A percentile compares a stretch with the other conserved stretches of the same genome.
Conservation (phyloP, 2,329 filamentous ascomycete species). For the Monilinia polystroma region DNA sequence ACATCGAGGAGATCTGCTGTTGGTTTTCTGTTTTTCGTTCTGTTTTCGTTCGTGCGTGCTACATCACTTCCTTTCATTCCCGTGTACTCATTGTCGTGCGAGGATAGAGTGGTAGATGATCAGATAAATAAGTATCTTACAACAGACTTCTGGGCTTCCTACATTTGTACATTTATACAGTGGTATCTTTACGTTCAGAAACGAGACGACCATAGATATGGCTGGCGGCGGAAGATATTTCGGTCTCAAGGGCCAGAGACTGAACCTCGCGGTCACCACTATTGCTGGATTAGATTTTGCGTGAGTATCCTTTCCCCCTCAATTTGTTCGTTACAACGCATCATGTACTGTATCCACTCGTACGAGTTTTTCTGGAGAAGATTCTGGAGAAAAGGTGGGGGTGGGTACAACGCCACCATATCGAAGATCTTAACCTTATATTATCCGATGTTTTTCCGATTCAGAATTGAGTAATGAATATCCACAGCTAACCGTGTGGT, state of each 20-base stretch:
- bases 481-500: not conserved
- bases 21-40: not conserved
- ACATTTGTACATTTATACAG: not conserved
- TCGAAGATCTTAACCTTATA: not conserved
- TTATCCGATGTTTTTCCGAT: conserved; percentile 17
- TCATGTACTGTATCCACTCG: not conserved
- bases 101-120: not conserved
- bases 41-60: not conserved
- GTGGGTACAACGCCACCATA: not conserved
- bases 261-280: conserved; percentile 68
- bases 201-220: conserved; percentile 18
- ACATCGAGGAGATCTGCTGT: not conserved
- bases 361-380: not conserved
- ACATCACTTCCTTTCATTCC: not conserved
- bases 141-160: not conserved
- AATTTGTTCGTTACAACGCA: not conserved
- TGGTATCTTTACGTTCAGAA: too few relatives aligned
- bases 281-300: conserved; percentile 73
- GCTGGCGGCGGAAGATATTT: conserved; percentile 49
- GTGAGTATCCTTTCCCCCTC: conserved; percentile 44
- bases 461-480: not conserved
- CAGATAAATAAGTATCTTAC: not conserved
- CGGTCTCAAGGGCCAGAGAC: conserved; percentile 62
- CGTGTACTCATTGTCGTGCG: not conserved
- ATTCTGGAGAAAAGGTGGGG: conserved; percentile 1